Conservation (phyloP, 139 green algal species). For the Tetradesmus obliquus region DNA sequence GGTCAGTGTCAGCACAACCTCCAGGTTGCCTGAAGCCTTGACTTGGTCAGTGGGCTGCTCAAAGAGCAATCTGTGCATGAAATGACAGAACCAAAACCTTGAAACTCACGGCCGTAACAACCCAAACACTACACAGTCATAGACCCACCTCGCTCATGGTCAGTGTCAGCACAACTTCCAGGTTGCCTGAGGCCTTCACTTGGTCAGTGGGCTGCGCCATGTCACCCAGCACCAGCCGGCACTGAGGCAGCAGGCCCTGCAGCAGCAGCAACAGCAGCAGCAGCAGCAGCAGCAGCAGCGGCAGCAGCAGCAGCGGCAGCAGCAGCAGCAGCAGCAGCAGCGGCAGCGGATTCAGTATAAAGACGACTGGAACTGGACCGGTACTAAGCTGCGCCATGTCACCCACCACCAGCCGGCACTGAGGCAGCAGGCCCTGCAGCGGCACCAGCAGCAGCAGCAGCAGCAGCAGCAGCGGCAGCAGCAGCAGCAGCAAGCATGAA, state of each 20-base stretch:
- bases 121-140: not conserved
- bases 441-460: no score
- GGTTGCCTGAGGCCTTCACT: slow-evolving; percentile 1
- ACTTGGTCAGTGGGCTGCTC: not conserved
- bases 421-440: not conserved
- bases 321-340: not conserved
- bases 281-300: not conserved
- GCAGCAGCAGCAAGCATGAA: not conserved
- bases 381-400: not conserved
- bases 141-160: slow-evolving; percentile 6
- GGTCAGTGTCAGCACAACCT: slow-evolving; percentile 2
- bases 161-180: not conserved
- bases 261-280: not conserved
- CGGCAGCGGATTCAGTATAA: not conserved
- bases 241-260: slow-evolving; percentile 28
- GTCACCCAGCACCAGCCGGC: slow-evolving; percentile 8
- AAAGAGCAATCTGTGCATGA: no score
- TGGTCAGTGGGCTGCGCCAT: slow-evolving; percentile 13
- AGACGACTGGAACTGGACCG: no score
- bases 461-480: no score
- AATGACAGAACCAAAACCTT: not conserved
- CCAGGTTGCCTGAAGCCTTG: not conserved
- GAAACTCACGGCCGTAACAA: not conserved
- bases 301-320: no score
- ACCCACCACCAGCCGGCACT: not conserved